Percentiles rank a stretch among this genome's conserved stretches.
These are phyloP conservation scores for Artemisia annua DNA, from an alignment of 129 eudicot genomes.

Conservation along the genomic window DNA sequence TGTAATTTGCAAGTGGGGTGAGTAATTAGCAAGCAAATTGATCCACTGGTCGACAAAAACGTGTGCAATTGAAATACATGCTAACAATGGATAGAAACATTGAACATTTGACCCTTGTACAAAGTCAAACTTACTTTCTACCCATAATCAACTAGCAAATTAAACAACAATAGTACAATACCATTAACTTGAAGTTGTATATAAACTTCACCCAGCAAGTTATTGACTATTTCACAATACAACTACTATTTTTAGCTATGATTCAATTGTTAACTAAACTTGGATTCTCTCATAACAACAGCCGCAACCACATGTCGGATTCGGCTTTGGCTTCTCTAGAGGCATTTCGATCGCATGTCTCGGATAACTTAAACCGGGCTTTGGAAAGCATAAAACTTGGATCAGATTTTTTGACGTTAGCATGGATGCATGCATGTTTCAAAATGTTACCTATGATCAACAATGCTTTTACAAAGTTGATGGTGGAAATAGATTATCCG, in stretches of 20 bases:
- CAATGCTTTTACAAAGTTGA: constrained; percentile 59
- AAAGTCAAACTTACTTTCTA: constrained; percentile 24
- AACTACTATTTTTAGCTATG: constrained; percentile 24
- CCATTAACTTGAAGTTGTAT: constrained; percentile 31
- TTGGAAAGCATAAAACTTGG: constrained; percentile 31
- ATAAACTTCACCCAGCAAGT: constrained; percentile 33
- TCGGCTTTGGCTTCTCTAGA: constrained; percentile 36
- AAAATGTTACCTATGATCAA: constrained; percentile 35
- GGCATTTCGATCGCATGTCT: constrained; percentile 44
- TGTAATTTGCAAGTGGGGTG: constrained; percentile 15
- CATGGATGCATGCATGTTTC: constrained; percentile 49
- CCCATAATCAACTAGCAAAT: constrained; percentile 1
- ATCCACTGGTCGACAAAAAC: constrained; percentile 23
- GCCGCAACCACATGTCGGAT: constrained; percentile 23
- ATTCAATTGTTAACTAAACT: constrained; percentile 37
- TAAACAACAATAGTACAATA: constrained; percentile 15
- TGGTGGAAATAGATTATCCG: constrained; percentile 61
- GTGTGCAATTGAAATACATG: constrained; percentile 16
- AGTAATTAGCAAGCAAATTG: constrained; percentile 12
- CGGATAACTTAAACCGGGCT: constrained; percentile 28
- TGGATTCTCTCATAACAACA: constrained; percentile 35
- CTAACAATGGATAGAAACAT: constrained; percentile 32
- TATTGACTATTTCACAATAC: constrained; percentile 22
- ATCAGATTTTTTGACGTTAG: constrained; percentile 41
- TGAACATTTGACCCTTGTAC: constrained; percentile 31